These are phyloP conservation scores for Fusarium graminum DNA, from an alignment of 2,329 filamentous ascomycete genomes.

Conservation along the genomic window DNA sequence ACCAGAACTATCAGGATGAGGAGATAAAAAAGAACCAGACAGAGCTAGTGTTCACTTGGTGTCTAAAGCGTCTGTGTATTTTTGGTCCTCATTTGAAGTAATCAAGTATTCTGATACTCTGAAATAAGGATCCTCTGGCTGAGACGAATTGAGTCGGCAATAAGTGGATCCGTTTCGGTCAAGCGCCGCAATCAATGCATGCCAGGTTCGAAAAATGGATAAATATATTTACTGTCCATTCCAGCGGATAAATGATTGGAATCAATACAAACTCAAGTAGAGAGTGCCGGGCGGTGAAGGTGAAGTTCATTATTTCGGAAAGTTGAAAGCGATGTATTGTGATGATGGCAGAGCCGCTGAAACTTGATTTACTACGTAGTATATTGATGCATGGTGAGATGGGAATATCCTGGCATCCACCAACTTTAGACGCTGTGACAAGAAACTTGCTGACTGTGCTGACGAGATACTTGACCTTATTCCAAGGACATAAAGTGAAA, in stretches of 20 bases:
- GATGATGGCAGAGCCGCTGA: slow-evolving; percentile 6
- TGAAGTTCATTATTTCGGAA: slow-evolving; percentile 8
- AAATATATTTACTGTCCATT: slow-evolving; percentile 22
- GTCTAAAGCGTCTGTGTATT: background rate
- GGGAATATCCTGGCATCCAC: background rate
- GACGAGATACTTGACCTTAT: background rate
- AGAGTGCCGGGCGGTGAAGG: slow-evolving; percentile 5
- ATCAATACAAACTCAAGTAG: background rate
- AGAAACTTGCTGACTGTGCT: slow-evolving; percentile 1
- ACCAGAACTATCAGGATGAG: background rate
- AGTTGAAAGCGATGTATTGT: slow-evolving; percentile 15
- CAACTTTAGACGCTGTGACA: slow-evolving; percentile 2
- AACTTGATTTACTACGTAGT: background rate
- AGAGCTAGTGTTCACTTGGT: background rate
- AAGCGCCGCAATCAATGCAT: slow-evolving; percentile 25
- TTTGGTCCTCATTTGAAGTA: background rate
- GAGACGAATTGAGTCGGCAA: slow-evolving; percentile 41
- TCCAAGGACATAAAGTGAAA: slow-evolving; percentile 13
- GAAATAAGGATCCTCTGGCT: slow-evolving; percentile 25
- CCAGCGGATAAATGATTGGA: background rate
- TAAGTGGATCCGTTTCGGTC: slow-evolving; percentile 37
- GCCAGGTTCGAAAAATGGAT: slow-evolving; percentile 3
- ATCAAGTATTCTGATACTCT: background rate
- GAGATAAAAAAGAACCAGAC: background rate
- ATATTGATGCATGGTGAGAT: background rate